Conservation (phyloP, 805 yeast genomes). For the Tetrapisispora iriomotensis region DNA sequence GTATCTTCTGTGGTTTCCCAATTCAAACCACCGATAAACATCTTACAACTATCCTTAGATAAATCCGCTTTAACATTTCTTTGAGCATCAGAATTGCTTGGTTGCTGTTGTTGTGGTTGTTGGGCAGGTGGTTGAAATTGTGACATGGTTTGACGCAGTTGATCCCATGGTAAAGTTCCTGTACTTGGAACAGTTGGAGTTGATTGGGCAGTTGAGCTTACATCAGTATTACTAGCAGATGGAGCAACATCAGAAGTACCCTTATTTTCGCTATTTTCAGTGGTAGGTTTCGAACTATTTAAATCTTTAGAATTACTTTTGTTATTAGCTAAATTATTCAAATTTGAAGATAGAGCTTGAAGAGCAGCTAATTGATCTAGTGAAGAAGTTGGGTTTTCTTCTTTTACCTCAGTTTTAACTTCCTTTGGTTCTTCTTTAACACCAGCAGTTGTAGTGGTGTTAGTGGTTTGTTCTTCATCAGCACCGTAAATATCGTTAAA, state of each 20-base stretch:
- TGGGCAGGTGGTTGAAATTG: constrained; percentile 22
- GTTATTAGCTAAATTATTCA: constrained; percentile 19
- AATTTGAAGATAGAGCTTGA: constrained; percentile 28
- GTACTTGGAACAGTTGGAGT: constrained; percentile 6
- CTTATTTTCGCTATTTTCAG: neutral
- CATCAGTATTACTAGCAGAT: neutral
- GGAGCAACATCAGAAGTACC: neutral
- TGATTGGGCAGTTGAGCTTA: neutral
- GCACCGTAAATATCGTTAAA: constrained; percentile 79
- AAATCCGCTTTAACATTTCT: constrained; percentile 37
- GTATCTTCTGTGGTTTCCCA: constrained; percentile 96
- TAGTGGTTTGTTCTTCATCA: constrained; percentile 5
- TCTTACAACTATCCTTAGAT: constrained; percentile 71
- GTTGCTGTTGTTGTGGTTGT: constrained; percentile 15
- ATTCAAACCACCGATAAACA: constrained; percentile 94
- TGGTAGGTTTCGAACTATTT: neutral
- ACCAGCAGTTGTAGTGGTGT: constrained; percentile 3
- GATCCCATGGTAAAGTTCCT: constrained; percentile 24
- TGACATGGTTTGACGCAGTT: constrained; percentile 28
- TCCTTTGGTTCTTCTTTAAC: neutral
- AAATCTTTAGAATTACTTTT: constrained; percentile 7
- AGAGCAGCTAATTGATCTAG: constrained; percentile 29
- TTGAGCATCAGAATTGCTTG: constrained; percentile 6
- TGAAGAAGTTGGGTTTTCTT: constrained; percentile 4
- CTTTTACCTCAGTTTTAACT: neutral